Evolutionary conservation across 1,284 basidiomycete species (phyloP).

Genomic region (Marasmius oreades): DNA sequence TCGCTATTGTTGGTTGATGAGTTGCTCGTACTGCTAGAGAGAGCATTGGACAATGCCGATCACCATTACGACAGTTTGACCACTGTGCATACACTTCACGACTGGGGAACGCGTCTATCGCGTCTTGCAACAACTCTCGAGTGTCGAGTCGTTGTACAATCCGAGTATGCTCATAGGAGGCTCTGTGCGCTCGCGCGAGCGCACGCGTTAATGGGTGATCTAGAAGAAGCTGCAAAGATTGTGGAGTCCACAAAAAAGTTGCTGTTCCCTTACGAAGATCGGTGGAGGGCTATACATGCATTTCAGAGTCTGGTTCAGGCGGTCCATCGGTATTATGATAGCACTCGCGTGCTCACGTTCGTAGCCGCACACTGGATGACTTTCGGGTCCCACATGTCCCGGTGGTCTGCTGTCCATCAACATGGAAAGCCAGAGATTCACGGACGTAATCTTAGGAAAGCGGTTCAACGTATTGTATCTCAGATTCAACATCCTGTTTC

Average conservation of each 20-base stretch:
- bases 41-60: slow-evolving; percentile 27
- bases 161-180: slow-evolving; percentile 19
- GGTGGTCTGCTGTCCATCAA: slow-evolving; percentile 13
- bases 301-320: slow-evolving; percentile 41
- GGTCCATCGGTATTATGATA: slow-evolving; percentile 31
- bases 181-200: slow-evolving; percentile 32
- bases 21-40: slow-evolving; percentile 30
- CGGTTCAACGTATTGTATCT: slow-evolving; percentile 29
- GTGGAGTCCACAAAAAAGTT: slow-evolving; percentile 22
- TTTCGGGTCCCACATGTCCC: slow-evolving; percentile 30
- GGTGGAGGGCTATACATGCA: slow-evolving; percentile 25
- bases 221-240: slow-evolving; percentile 28
- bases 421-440: slow-evolving; percentile 8
- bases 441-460: slow-evolving; percentile 28
- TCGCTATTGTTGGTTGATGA: slow-evolving; percentile 20
- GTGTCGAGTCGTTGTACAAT: slow-evolving; percentile 14
- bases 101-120: slow-evolving; percentile 36
- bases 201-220: slow-evolving; percentile 32
- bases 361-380: slow-evolving; percentile 40
- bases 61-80: slow-evolving; percentile 18
- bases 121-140: slow-evolving; percentile 30
- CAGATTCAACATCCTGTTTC: slow-evolving; percentile 32
- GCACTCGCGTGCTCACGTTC: slow-evolving; percentile 39
- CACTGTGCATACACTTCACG: slow-evolving; percentile 24
- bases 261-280: slow-evolving; percentile 17